Conservation (phyloP, 2,329 filamentous ascomycete species). For the Paracorniculantispora psalliotae region DNA sequence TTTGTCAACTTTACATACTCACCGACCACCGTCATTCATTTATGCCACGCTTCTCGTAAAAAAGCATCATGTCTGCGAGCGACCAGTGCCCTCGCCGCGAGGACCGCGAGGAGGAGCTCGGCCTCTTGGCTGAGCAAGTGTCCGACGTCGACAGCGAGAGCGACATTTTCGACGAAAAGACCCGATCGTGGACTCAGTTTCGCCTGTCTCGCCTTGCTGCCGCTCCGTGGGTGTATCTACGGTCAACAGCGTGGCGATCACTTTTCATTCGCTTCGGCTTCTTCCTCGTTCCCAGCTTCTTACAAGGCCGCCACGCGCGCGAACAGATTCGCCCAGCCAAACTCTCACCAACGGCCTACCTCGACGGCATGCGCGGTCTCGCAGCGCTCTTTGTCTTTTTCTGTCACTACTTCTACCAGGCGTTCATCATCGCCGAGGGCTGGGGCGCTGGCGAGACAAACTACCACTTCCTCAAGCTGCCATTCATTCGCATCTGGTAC, state of each 20-base stretch:
- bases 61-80: slow-evolving; percentile 6
- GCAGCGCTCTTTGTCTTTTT: slow-evolving; percentile 53
- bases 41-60: neutral
- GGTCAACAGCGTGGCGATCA: slow-evolving; percentile 32
- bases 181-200: slow-evolving; percentile 25
- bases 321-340: slow-evolving; percentile 37
- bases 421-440: slow-evolving; percentile 46
- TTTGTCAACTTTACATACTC: neutral
- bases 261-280: slow-evolving; percentile 33
- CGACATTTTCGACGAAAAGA: slow-evolving; percentile 34
- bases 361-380: slow-evolving; percentile 53
- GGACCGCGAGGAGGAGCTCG: slow-evolving; percentile 43
- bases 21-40: neutral
- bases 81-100: slow-evolving; percentile 23
- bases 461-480: slow-evolving; percentile 45
- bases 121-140: slow-evolving; percentile 38
- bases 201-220: slow-evolving; percentile 25
- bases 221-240: slow-evolving; percentile 24
- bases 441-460: slow-evolving; percentile 42
- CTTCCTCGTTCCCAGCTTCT: slow-evolving; percentile 50
- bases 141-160: slow-evolving; percentile 42
- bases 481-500: slow-evolving; percentile 49
- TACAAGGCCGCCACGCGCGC: slow-evolving; percentile 39
- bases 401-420: slow-evolving; percentile 52
- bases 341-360: slow-evolving; percentile 50